Conservation (phyloP, 441 rosid genomes). For the Raphanus hybrid region DNA sequence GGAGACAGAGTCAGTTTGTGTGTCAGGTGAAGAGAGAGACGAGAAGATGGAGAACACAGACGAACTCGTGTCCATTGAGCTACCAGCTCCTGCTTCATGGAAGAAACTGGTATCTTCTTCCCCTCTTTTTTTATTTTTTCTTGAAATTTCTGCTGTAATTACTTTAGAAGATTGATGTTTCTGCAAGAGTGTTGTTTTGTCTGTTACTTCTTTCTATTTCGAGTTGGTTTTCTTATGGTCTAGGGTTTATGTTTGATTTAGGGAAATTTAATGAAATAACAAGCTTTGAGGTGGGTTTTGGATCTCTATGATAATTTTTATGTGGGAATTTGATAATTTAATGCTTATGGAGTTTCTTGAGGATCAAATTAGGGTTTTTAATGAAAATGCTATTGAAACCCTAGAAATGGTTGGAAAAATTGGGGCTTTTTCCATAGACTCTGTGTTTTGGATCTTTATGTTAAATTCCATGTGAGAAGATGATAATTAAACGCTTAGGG, state of each 20-base stretch:
- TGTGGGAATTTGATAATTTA: constrained; percentile 14
- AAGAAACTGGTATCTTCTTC: constrained; percentile 71
- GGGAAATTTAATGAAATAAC: constrained; percentile 10
- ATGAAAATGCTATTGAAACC: constrained; percentile 17
- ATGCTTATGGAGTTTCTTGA: not conserved
- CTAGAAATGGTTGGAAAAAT: constrained; percentile 24
- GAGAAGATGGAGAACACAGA: constrained; percentile 59
- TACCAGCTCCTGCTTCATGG: constrained; percentile 94
- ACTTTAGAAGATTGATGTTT: not conserved
- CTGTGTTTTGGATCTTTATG: constrained; percentile 16
- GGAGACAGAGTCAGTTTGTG: constrained; percentile 5
- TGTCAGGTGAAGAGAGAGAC: constrained; percentile 25
- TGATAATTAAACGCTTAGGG: not conserved
- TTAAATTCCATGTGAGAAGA: not conserved
- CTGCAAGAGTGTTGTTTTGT: not conserved
- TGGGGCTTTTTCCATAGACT: constrained; percentile 31
- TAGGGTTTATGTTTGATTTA: constrained; percentile 23
- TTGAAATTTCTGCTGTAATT: constrained; percentile 6
- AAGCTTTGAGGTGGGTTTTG: not conserved
- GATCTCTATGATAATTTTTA: not conserved
- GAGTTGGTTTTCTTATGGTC: constrained; percentile 8
- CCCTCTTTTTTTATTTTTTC: not conserved
- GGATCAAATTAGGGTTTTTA: constrained; percentile 28
- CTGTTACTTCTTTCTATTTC: not conserved
- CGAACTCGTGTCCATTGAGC: constrained; percentile 84